phyloP scores from a whole-genome alignment of 306 rosid genomes.

The Dicorynia guianensis region DNA sequence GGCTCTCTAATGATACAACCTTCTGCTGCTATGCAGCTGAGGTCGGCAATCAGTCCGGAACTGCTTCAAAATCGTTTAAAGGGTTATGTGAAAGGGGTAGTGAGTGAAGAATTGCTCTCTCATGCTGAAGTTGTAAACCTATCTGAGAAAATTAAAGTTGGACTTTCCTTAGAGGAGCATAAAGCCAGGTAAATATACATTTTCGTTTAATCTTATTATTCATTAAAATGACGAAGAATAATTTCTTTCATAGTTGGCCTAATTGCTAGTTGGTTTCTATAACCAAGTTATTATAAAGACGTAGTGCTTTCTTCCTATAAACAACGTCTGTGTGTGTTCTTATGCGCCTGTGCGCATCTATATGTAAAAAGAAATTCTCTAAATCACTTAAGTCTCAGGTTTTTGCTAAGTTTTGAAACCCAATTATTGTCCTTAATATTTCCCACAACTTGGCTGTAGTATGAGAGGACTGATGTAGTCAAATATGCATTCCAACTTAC shows the following conservation, averaged over 20 bases:
- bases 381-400: background rate
- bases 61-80: conserved; percentile 64
- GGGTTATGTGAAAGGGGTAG: conserved; percentile 81
- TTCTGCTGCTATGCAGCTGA: conserved; percentile 49
- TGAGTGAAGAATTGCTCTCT: conserved; percentile 75
- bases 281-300: conserved; percentile 4
- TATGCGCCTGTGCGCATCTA: too few species aligned
- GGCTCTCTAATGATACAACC: conserved; percentile 44
- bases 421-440: conserved; percentile 22
- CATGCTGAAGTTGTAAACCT: conserved; percentile 88
- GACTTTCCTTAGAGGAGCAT: conserved; percentile 78
- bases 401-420: conserved; percentile 11
- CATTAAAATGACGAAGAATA: conserved; percentile 5
- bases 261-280: background rate
- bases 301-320: conserved; percentile 1
- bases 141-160: conserved; percentile 80
- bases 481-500: background rate
- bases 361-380: background rate
- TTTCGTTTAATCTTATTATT: conserved; percentile 20
- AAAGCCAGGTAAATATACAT: conserved; percentile 69
- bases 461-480: background rate
- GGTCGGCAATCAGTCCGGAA: conserved; percentile 58
- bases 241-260: background rate
- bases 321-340: background rate
- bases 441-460: background rate